A percentile compares a stretch with the other conserved stretches of the same genome.
Conservation (phyloP, 2,329 filamentous ascomycete species). For the Periconia sp. region DNA sequence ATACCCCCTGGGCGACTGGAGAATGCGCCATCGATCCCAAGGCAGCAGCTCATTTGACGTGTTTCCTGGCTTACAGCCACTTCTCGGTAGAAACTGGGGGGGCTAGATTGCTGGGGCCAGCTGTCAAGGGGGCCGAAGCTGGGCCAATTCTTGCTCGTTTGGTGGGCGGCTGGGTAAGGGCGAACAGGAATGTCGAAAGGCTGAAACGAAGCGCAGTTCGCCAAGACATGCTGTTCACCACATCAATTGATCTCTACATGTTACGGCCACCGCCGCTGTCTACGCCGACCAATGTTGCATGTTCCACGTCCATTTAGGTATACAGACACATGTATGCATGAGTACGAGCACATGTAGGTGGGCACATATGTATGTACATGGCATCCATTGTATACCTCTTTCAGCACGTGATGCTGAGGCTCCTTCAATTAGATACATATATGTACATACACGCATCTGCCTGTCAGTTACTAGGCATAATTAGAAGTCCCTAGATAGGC, state of each 20-base stretch:
- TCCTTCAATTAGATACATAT: too few species aligned
- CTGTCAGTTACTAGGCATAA: too few species aligned
- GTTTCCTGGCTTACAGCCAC: background rate
- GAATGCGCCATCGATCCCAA: conserved; percentile 3
- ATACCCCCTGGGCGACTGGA: conserved; percentile 4
- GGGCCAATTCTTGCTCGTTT: background rate
- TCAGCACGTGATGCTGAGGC: too few species aligned
- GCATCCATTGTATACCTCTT: too few species aligned
- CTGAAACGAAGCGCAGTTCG: conserved; percentile 4
- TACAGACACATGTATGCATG: too few species aligned
- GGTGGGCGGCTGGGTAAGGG: background rate
- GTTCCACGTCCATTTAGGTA: too few species aligned
- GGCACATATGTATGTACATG: too few species aligned
- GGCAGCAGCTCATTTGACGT: background rate
- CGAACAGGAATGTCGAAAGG: background rate
- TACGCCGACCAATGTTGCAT: too few species aligned
- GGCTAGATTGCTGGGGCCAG: background rate
- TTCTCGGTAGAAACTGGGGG: background rate
- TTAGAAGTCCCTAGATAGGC: too few species aligned
- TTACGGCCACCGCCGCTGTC: background rate
- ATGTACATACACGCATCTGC: too few species aligned
- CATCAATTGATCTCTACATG: background rate
- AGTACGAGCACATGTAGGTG: too few species aligned
- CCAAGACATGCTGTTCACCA: background rate
- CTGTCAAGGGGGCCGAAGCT: too few species aligned